Conservation (phyloP, 768 basidiomycete species). For the Podaxis rugospora region DNA sequence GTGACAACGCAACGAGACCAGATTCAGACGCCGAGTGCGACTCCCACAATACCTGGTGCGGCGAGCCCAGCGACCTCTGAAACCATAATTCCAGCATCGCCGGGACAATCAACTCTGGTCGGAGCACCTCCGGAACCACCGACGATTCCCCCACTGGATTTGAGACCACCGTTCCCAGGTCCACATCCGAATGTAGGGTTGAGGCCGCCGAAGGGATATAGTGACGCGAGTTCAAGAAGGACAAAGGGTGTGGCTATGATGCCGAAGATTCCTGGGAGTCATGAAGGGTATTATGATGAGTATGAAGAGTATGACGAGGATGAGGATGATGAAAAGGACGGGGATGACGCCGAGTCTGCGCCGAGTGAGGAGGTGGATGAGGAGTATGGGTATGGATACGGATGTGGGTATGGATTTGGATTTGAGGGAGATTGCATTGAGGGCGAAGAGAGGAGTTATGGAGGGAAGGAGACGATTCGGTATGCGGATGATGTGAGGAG, state of each 20-base stretch:
- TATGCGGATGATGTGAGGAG: constrained; percentile 2
- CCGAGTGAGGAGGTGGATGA: constrained; percentile 26
- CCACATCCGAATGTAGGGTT: constrained; percentile 27
- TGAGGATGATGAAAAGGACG: constrained; percentile 19
- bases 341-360: constrained; percentile 15
- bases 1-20: not conserved
- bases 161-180: constrained; percentile 49
- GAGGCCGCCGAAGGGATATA: constrained; percentile 20
- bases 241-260: constrained; percentile 24
- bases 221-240: constrained; percentile 9
- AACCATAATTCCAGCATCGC: too few relatives aligned
- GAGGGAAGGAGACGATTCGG: constrained; percentile 2
- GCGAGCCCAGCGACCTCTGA: too few relatives aligned
- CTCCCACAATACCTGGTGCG: not conserved
- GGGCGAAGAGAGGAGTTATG: not conserved
- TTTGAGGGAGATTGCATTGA: constrained; percentile 11
- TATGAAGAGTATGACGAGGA: constrained; percentile 23
- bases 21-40: not conserved
- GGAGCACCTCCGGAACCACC: constrained; percentile 25
- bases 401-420: constrained; percentile 6
- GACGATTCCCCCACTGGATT: constrained; percentile 54
- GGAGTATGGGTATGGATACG: constrained; percentile 27
- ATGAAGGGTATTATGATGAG: constrained; percentile 25
- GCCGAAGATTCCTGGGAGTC: constrained; percentile 38
- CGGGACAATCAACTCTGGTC: not conserved